These are phyloP conservation scores for Halocafeteria seosinensis DNA, from an alignment of 108 stramenopile species.

Conservation along the genomic window DNA sequence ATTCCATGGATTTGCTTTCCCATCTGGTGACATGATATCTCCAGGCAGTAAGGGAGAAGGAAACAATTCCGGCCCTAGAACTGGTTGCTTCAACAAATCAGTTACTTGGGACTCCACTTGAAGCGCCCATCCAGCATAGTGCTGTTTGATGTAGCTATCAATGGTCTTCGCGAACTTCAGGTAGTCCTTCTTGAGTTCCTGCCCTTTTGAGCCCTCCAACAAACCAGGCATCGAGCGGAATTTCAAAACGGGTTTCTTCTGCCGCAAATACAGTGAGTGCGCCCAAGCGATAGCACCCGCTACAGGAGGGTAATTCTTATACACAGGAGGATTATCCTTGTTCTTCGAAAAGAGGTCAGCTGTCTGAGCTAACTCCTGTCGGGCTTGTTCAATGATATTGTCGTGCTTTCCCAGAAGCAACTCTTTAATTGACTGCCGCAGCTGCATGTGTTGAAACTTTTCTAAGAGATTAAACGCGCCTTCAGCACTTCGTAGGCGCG, in stretches of 20 bases:
- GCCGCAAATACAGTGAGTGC: conserved; percentile 41
- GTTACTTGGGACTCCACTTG: conserved; percentile 23
- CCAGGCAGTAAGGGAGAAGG: not conserved
- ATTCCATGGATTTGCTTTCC: too few relatives aligned
- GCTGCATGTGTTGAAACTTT: conserved; percentile 42
- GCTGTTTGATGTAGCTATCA: conserved; percentile 29
- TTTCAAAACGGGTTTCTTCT: conserved; percentile 44
- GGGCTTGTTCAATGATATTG: conserved; percentile 45
- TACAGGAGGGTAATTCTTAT: conserved; percentile 47
- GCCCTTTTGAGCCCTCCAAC: conserved; percentile 31
- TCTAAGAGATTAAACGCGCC: conserved; percentile 51
- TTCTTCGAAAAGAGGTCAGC: conserved; percentile 18
- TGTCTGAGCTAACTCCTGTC: conserved; percentile 36
- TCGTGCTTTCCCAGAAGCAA: conserved; percentile 40
- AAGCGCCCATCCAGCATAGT: conserved; percentile 40
- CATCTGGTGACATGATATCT: not conserved
- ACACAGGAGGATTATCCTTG: conserved; percentile 21
- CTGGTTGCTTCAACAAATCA: conserved; percentile 42
- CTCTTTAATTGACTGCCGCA: conserved; percentile 29
- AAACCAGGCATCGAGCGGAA: conserved; percentile 46
- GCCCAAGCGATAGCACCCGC: conserved; percentile 54
- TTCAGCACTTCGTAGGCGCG: conserved; percentile 48
- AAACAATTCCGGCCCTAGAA: conserved; percentile 19
- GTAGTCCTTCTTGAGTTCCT: conserved; percentile 40
- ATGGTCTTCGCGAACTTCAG: conserved; percentile 38